phyloP scores from a whole-genome alignment of 2,329 filamentous ascomycete species.

The Cordyceps pruinosa region DNA sequence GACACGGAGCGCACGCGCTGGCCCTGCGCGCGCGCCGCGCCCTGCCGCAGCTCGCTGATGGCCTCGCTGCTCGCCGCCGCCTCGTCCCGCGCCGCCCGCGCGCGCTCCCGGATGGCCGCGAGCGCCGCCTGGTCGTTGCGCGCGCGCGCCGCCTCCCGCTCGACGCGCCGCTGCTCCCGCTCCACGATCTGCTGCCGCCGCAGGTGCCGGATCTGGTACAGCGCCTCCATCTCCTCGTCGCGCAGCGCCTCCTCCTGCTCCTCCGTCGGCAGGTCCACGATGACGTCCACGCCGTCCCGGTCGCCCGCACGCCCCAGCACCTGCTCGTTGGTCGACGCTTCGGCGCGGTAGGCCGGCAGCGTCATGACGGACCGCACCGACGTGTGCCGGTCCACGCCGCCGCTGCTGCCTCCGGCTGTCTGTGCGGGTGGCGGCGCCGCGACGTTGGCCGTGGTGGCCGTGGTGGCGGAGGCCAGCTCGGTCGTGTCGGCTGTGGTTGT shows the following conservation, averaged over 20 bases:
- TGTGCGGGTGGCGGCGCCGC: not conserved
- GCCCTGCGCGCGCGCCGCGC: constrained; percentile 50
- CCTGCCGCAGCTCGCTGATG: constrained; percentile 52
- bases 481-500: not conserved
- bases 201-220: constrained; percentile 82
- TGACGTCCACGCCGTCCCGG: constrained; percentile 81
- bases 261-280: constrained; percentile 74
- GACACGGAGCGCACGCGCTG: constrained; percentile 62
- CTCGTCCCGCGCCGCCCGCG: constrained; percentile 39
- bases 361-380: constrained; percentile 93
- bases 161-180: constrained; percentile 65
- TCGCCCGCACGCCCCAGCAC: constrained; percentile 87
- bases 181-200: constrained; percentile 70
- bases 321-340: constrained; percentile 67
- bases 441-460: not conserved
- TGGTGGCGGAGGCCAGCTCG: not conserved
- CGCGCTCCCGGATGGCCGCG: constrained; percentile 55
- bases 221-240: constrained; percentile 84
- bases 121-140: constrained; percentile 64
- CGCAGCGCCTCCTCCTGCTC: constrained; percentile 73
- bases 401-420: not conserved
- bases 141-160: constrained; percentile 63
- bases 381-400: constrained; percentile 67
- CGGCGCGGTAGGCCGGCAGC: constrained; percentile 73
- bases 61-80: constrained; percentile 38